A percentile compares a stretch with the other conserved stretches of the same genome.
Evolutionary conservation across 768 basidiomycete genomes (phyloP).

Genomic region (Trametopsis cervina): DNA sequence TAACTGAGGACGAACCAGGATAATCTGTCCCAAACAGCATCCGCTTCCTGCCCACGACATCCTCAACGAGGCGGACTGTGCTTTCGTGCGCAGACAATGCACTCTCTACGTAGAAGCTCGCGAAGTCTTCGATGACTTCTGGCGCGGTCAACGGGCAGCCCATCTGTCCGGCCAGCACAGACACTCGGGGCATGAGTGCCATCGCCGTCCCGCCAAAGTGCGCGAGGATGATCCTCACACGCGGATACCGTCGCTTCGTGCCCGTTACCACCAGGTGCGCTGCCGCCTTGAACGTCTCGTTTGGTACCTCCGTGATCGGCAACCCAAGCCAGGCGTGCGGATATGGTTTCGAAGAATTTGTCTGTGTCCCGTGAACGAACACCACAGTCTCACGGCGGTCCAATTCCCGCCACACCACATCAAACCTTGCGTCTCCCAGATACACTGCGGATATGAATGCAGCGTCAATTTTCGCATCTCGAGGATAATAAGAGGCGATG

Average conservation of each 20-base stretch:
- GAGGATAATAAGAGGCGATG: not conserved
- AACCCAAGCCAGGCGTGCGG: conserved; percentile 61
- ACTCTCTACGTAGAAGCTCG: conserved; percentile 67
- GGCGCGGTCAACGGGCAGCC: conserved; percentile 56
- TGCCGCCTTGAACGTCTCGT: conserved; percentile 79
- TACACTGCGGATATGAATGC: conserved; percentile 38
- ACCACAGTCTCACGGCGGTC: conserved; percentile 51
- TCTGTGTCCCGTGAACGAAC: conserved; percentile 69
- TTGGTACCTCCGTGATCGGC: conserved; percentile 68
- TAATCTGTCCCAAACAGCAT: conserved; percentile 73
- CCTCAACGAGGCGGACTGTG: conserved; percentile 36
- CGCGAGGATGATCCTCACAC: conserved; percentile 60
- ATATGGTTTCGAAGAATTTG: conserved; percentile 53
- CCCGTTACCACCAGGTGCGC: conserved; percentile 71
- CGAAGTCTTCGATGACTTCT: conserved; percentile 64
- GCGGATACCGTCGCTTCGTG: conserved; percentile 52
- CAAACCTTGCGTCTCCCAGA: conserved; percentile 56
- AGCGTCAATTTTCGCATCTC: not conserved
- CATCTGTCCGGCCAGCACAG: conserved; percentile 62
- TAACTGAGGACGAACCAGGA: conserved; percentile 42
- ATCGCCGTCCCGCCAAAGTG: conserved; percentile 69
- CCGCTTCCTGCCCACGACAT: conserved; percentile 41
- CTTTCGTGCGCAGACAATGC: conserved; percentile 55
- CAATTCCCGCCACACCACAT: conserved; percentile 67
- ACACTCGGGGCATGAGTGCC: conserved; percentile 62